A percentile compares a stretch with the other conserved stretches of the same genome.
These are phyloP conservation scores for Smithsoniella earleae DNA, from an alignment of 163 green algal species.

Conservation along the genomic window DNA sequence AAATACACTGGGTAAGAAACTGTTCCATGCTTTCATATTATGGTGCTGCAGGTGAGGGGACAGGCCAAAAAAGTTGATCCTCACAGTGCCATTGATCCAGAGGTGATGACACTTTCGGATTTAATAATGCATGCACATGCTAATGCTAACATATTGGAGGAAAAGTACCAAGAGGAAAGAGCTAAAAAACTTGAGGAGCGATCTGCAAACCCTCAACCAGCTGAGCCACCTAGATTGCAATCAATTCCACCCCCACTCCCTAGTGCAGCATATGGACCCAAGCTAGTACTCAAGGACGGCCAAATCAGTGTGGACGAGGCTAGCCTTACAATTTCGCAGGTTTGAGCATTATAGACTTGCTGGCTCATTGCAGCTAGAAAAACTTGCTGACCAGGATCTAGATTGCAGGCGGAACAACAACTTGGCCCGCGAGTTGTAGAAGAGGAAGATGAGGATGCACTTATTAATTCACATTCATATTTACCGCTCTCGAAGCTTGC, in stretches of 20 bases:
- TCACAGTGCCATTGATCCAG: background rate
- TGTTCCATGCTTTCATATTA: constrained; percentile 1
- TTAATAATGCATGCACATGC: constrained; percentile 17
- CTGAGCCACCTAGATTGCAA: too few species aligned
- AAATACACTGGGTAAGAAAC: too few species aligned
- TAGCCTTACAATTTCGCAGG: constrained; percentile 7
- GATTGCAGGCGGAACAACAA: too few species aligned
- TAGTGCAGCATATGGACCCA: background rate
- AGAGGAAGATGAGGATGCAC: constrained; percentile 3
- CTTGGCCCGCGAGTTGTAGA: background rate
- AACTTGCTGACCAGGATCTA: too few species aligned
- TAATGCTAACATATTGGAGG: background rate
- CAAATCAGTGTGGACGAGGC: constrained; percentile 6
- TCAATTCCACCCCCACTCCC: too few species aligned
- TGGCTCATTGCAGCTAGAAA: too few species aligned
- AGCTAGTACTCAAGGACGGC: background rate
- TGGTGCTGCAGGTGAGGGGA: background rate
- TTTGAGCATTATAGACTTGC: constrained; percentile 3
- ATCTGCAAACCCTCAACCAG: too few species aligned
- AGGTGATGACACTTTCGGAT: constrained; percentile 19
- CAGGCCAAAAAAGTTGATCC: background rate
- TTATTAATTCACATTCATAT: constrained; percentile 29
- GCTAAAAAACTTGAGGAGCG: background rate
- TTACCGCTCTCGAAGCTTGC: constrained; percentile 19
- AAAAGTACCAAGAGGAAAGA: background rate